A percentile compares a stretch with the other conserved stretches of the same genome.
Conservation (phyloP, 2,329 filamentous ascomycete genomes). For the Nemania serpens region DNA sequence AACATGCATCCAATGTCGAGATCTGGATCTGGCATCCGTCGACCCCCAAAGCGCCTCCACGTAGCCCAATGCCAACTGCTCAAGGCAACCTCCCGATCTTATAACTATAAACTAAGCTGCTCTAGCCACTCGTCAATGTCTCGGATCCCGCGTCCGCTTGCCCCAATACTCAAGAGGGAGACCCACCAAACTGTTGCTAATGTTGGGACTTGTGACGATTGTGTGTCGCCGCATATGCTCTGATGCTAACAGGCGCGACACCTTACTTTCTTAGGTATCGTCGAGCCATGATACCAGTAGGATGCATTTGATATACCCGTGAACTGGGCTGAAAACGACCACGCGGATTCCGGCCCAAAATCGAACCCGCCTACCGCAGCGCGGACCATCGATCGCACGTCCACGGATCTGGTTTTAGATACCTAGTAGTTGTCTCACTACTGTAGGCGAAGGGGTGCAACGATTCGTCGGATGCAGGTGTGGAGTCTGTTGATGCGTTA, state of each 20-base stretch:
- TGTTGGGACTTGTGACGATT: conserved; percentile 6
- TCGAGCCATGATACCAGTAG: conserved; percentile 2
- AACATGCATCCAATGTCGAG: not conserved
- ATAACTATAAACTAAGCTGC: not conserved
- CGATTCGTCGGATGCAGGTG: conserved; percentile 2
- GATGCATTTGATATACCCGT: not conserved
- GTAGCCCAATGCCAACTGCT: not conserved
- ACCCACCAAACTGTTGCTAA: not conserved
- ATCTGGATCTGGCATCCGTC: not conserved
- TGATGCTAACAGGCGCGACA: conserved; percentile 3
- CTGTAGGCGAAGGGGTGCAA: not conserved
- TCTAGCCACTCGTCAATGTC: conserved; percentile 7
- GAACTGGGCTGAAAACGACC: conserved; percentile 13
- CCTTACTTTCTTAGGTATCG: not conserved
- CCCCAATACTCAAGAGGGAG: not conserved
- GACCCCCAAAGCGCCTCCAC: not conserved
- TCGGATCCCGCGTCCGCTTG: conserved; percentile 5
- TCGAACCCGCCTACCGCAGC: conserved; percentile 7
- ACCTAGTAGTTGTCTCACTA: conserved; percentile 3
- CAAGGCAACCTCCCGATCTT: conserved; percentile 3
- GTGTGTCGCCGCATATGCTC: not conserved
- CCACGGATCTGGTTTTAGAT: conserved; percentile 19
- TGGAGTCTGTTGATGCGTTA: conserved; percentile 14
- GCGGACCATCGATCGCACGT: conserved; percentile 8
- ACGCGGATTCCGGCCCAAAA: conserved; percentile 13